Base-by-base conservation (phyloP, 176 grass and related monocot species). In the Leersia perrieri region DNA sequence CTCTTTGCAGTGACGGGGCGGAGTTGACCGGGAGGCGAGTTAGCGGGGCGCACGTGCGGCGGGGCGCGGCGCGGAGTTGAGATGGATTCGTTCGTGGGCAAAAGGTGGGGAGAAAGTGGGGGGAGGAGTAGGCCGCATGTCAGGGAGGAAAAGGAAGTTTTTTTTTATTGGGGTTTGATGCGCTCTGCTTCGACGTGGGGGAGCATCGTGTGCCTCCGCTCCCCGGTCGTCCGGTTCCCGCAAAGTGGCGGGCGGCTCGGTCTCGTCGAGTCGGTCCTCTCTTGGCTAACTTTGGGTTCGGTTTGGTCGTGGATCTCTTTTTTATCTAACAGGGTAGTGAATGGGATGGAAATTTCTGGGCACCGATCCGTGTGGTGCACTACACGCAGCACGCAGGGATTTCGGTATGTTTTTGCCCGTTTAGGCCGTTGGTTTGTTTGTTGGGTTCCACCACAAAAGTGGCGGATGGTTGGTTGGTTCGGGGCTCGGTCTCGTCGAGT, bases 41-140 rank as follows among this genome's bases (percentile, higher is more conserved):
- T 80, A 64, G 87, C 35, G 82, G 87, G 39, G 39, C 63, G 76
- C 82, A 89, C 82, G 87, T 80, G 85, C 55, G 30, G n/a, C n/a
- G n/a, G n/a, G 33, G 51, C 23, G 33, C 13, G 40, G 36, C 9
- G 1, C 9, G 5, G n/a, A n/a, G n/a, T n/a, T n/a, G n/a, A 5
- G 60, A 3, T 35, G 77, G 63, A 51, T 22, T 65, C 36, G 60
- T 5, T 60, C 31, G 0, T 18, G 23, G 38, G 13, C 14, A 14
- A 7, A 15, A 20, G 1, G 27, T 2, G 5, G 7, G 23, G 12
- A 31, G 31, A 63, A 63, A 33, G 77, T 75, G 63, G 85, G 77
- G 29, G 63, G 71, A 62, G 20, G 35, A 61, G 36, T 60, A 26
- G 77, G 85, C 31, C 45, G 61, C 11, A 11, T 73, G 67, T 33